Conservation (phyloP, 257 asterid species). For the Solanum sejunctum region DNA sequence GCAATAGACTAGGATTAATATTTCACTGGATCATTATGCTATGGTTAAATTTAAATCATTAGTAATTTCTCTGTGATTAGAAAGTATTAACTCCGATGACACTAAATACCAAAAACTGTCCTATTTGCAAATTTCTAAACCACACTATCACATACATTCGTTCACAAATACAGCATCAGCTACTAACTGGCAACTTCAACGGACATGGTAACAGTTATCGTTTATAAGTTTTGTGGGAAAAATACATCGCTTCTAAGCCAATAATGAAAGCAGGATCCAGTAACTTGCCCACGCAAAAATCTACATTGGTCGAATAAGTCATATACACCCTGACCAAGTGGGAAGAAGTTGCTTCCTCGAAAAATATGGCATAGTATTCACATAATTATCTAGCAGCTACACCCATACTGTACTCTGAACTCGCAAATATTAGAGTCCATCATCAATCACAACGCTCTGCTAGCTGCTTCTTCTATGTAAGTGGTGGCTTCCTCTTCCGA, state of each 20-base stretch:
- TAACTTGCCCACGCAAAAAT: not conserved
- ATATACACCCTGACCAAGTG: not conserved
- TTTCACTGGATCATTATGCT: not conserved
- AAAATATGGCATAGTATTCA: not conserved
- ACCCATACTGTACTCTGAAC: not conserved
- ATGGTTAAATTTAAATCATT: not conserved
- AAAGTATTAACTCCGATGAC: not conserved
- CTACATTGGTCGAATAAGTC: not conserved
- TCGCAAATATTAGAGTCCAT: not conserved
- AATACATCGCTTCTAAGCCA: not conserved
- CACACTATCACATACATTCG: not conserved
- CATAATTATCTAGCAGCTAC: not conserved
- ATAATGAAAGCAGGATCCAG: not conserved
- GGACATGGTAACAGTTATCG: not conserved
- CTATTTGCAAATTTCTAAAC: not conserved
- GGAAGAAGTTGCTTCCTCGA: not conserved
- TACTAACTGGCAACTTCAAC: not conserved
- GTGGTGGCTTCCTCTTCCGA: conserved; percentile 57
- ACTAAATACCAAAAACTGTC: not conserved
- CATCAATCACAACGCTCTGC: conserved; percentile 24
- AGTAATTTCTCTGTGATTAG: not conserved
- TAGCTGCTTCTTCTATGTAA: conserved; percentile 57
- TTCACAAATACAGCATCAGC: not conserved
- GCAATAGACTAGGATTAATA: not conserved
- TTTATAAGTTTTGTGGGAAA: not conserved